Base-by-base conservation (phyloP, 257 asterid genomes). In the Salvia miltiorrhiza region DNA sequence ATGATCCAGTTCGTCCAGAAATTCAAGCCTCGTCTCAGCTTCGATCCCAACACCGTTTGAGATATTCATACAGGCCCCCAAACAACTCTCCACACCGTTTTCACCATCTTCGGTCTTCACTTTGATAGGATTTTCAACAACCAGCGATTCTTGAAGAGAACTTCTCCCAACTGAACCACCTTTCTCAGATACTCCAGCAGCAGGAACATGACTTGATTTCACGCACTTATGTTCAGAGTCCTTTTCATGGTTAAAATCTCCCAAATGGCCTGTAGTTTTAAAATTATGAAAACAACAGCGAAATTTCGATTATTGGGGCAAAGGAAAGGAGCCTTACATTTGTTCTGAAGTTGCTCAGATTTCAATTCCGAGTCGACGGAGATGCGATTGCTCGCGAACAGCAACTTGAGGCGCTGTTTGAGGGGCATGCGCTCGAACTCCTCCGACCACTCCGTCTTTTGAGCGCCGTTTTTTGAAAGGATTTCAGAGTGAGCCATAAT, bases 391-490 rank as follows among this genome's bases (percentile, higher is more conserved):
- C 66, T 67, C 9, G 89, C 87, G 60, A 83, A 70, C n/a, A 88
- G 73, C 78, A 81, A 35, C 56, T 88, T 88, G 78, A 88, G 56
- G 30, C 95, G 89, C 82, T 86, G 90, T 47, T 86, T 86, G 66
- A 90, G 80, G 10, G 97, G 97, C 76, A 90, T 52, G 17, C 79
- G 69, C 70, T 86, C 97, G 67, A 70, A 77, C 62, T 84, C 89
- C 7, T 68, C 88, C 24, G 86, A 60, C 80, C 83, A 83, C 53
- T 17, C 59, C 73, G 19, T 60, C 40, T 44, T 23, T 20, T 48
- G 59, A 66, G 69, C 72, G 21, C 74, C 78, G 48, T 41, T 54
- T 58, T 45, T 76, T 7, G 66, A 35, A 54, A 58, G 52, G 60
- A 45, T 72, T 67, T 70, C 73, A 24, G 77, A 20, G 37, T 70